These are phyloP conservation scores for Rhodotorula sp. DNA, from an alignment of 1,284 basidiomycete species.

Conservation along the genomic window DNA sequence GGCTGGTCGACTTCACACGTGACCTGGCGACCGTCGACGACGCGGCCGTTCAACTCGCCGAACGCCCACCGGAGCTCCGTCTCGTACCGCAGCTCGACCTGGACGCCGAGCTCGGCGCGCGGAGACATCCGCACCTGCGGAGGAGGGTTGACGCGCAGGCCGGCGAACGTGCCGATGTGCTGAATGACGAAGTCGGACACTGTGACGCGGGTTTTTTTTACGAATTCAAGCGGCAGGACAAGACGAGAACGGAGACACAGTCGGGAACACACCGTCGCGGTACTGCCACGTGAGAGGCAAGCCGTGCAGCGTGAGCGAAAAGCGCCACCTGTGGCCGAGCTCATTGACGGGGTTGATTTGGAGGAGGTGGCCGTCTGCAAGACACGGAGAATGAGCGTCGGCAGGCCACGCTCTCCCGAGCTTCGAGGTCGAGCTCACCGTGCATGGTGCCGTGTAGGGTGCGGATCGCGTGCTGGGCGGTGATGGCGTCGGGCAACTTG, in stretches of 20 bases:
- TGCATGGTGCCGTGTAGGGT: conserved; percentile 13
- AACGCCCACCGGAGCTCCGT: conserved; percentile 25
- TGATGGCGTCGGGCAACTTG: conserved; percentile 25
- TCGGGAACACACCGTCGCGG: conserved; percentile 16
- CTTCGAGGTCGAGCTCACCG: not conserved
- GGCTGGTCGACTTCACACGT: conserved; percentile 14
- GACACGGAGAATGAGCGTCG: too few species aligned
- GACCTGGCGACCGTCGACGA: conserved; percentile 2
- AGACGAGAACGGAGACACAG: not conserved
- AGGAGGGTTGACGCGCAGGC: conserved; percentile 13
- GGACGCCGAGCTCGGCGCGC: not conserved
- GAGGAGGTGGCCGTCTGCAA: conserved; percentile 12
- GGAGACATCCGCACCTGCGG: not conserved
- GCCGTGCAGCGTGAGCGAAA: conserved; percentile 20
- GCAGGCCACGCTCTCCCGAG: too few species aligned
- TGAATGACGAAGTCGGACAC: conserved; percentile 31
- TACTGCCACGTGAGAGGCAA: conserved; percentile 16
- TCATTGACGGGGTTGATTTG: conserved; percentile 28
- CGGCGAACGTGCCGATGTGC: conserved; percentile 28
- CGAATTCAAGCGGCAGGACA: not conserved
- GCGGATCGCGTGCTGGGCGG: conserved; percentile 14
- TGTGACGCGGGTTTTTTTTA: too few species aligned
- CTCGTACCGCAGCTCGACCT: conserved; percentile 27
- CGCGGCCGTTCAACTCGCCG: conserved; percentile 18
- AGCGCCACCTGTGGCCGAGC: conserved; percentile 20